A percentile compares a stretch with the other conserved stretches of the same genome.
Conservation (phyloP, 345 rosid species). For the Bretschneidera sinensis region DNA sequence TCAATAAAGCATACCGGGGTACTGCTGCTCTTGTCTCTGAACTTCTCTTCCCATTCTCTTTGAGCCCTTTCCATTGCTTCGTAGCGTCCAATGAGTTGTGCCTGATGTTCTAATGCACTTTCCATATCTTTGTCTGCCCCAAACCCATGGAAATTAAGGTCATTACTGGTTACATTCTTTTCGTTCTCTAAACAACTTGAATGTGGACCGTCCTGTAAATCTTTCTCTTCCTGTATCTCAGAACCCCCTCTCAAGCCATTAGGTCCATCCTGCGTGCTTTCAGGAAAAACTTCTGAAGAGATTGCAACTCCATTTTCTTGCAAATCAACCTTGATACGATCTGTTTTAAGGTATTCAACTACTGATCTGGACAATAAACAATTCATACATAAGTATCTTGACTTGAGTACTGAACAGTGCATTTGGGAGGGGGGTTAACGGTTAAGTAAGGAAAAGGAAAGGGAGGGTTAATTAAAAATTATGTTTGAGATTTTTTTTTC, state of each 20-base stretch:
- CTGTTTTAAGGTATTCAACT: slow-evolving; percentile 31
- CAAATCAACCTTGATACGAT: slow-evolving; percentile 30
- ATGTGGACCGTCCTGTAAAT: slow-evolving; percentile 16
- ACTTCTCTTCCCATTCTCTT: slow-evolving; percentile 92
- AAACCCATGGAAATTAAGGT: slow-evolving; percentile 25
- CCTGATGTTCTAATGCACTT: slow-evolving; percentile 70
- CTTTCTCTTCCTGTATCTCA: slow-evolving; percentile 25
- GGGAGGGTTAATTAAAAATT: too few species aligned
- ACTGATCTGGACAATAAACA: slow-evolving; percentile 41
- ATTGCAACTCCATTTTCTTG: slow-evolving; percentile 35
- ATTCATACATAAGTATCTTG: slow-evolving; percentile 1
- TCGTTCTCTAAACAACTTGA: slow-evolving; percentile 27
- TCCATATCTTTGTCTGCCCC: slow-evolving; percentile 58
- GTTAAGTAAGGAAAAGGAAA: too few species aligned
- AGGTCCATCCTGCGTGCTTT: slow-evolving; percentile 27
- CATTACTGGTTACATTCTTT: slow-evolving; percentile 22
- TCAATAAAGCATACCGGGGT: slow-evolving; percentile 56
- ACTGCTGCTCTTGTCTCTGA: slow-evolving; percentile 58
- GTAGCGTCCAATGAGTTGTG: slow-evolving; percentile 64
- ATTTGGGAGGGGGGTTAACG: too few species aligned
- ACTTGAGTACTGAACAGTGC: not conserved
- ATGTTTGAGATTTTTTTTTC: too few species aligned
- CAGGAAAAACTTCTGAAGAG: slow-evolving; percentile 28
- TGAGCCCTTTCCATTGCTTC: slow-evolving; percentile 91
- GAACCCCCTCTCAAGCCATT: slow-evolving; percentile 19